A percentile compares a stretch with the other conserved stretches of the same genome.
Evolutionary conservation across 176 grass and related monocot species (phyloP).

Genomic region (Phragmites australis): DNA sequence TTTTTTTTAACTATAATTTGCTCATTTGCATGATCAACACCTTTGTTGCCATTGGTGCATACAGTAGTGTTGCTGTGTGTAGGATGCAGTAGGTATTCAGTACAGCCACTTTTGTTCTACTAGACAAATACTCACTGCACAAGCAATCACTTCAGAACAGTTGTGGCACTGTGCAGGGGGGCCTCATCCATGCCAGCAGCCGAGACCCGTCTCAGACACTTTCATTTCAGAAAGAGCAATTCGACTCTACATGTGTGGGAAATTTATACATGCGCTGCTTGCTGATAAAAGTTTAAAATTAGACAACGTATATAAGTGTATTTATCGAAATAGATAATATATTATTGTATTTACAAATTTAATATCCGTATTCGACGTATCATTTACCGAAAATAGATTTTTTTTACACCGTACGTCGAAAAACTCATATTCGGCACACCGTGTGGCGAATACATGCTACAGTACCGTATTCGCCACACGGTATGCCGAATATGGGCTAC

Average conservation of each 20-base stretch:
- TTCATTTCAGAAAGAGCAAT: constrained; percentile 29
- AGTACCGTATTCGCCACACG: too few species aligned
- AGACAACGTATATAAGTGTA: too few species aligned
- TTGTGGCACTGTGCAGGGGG: constrained; percentile 51
- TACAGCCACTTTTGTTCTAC: constrained; percentile 39
- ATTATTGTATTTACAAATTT: too few species aligned
- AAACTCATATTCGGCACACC: too few species aligned
- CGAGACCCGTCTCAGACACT: not conserved
- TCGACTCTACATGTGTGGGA: constrained; percentile 34
- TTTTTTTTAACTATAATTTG: too few species aligned
- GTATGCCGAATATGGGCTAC: too few species aligned
- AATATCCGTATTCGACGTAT: too few species aligned
- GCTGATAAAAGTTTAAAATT: too few species aligned
- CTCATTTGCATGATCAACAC: constrained; percentile 6
- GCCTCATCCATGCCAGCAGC: constrained; percentile 42
- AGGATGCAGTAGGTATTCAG: constrained; percentile 22
- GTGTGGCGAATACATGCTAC: too few species aligned
- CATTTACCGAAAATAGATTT: too few species aligned
- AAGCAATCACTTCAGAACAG: constrained; percentile 83
- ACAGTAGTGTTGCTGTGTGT: constrained; percentile 34
- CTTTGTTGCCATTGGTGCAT: constrained; percentile 21
- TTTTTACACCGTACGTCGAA: too few species aligned
- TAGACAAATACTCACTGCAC: constrained; percentile 58
- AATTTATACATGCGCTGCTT: constrained; percentile 21
- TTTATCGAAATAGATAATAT: too few species aligned